A percentile compares a stretch with the other conserved stretches of the same genome.
These are phyloP conservation scores for Neurospora sp. DNA, from an alignment of 495 filamentous ascomycete genomes.

Conservation along the genomic window DNA sequence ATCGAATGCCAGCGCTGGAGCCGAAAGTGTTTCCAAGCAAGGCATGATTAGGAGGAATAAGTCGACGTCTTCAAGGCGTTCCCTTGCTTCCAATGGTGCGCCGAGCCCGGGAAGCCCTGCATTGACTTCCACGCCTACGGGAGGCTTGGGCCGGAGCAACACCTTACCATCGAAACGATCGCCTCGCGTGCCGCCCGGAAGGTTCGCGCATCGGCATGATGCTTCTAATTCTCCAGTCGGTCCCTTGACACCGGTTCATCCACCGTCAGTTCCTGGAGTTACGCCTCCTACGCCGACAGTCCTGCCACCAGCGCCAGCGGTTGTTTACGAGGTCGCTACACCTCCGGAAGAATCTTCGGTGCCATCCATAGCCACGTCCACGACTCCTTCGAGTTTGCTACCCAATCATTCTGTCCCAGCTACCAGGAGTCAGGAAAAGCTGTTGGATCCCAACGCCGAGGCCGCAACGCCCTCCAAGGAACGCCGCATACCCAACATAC, in stretches of 20 bases:
- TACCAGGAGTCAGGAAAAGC: constrained; percentile 41
- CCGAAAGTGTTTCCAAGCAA: constrained; percentile 73
- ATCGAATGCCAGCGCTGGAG: constrained; percentile 78
- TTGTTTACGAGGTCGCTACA: constrained; percentile 18
- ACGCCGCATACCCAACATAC: constrained; percentile 53
- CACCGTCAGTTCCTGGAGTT: not conserved
- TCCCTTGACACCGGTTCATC: constrained; percentile 21
- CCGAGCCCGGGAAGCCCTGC: constrained; percentile 65
- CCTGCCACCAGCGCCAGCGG: constrained; percentile 12
- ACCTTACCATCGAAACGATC: constrained; percentile 92
- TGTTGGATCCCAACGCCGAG: constrained; percentile 28
- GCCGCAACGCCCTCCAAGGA: constrained; percentile 59
- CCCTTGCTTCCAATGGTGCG: constrained; percentile 55
- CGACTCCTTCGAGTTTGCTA: constrained; percentile 5
- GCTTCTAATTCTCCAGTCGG: constrained; percentile 22
- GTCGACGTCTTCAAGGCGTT: constrained; percentile 59
- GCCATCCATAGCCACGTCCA: constrained; percentile 3
- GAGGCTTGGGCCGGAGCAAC: constrained; percentile 81
- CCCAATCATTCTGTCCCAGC: constrained; percentile 11
- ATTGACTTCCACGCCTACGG: constrained; percentile 36
- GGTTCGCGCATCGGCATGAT: constrained; percentile 31
- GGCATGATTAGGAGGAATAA: constrained; percentile 75
- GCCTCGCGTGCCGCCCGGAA: constrained; percentile 49
- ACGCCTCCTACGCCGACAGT: not conserved
- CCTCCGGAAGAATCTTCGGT: constrained; percentile 10